A percentile compares a stretch with the other conserved stretches of the same genome.
Evolutionary conservation across 768 basidiomycete genomes (phyloP).

Genomic region (Leucosporidium yakuticum): DNA sequence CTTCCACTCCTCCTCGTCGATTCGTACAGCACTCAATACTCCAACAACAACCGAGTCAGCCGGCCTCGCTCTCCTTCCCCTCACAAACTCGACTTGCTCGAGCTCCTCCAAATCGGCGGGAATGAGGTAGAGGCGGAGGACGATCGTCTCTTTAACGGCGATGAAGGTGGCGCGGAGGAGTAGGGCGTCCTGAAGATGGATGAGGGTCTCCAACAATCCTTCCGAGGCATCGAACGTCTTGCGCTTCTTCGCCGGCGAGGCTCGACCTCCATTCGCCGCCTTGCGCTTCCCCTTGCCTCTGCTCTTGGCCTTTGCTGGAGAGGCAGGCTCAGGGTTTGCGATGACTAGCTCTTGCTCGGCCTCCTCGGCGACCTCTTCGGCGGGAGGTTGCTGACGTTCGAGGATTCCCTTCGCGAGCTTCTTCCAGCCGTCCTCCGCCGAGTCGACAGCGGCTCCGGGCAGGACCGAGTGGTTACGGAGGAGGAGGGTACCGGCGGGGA

Average conservation of each 20-base stretch:
- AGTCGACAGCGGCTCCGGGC: too few species aligned
- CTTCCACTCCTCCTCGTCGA: constrained; percentile 4
- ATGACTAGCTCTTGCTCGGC: too few species aligned
- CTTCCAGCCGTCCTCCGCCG: too few species aligned
- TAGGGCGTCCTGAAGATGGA: not conserved
- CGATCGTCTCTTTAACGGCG: not conserved
- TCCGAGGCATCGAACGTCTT: not conserved
- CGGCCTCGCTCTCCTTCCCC: not conserved
- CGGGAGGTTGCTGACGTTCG: too few species aligned
- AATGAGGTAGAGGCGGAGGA: constrained; percentile 27
- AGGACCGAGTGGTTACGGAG: too few species aligned
- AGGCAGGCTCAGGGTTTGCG: too few species aligned
- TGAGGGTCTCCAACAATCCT: constrained; percentile 4
- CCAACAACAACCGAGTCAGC: not conserved
- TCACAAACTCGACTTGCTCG: too few species aligned
- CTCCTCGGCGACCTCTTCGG: too few species aligned
- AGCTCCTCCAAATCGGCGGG: constrained; percentile 17
- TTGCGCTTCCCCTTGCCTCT: not conserved
- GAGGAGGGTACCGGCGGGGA: too few species aligned
- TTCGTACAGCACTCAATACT: not conserved
- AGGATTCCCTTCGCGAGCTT: too few species aligned
- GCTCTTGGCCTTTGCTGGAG: too few species aligned
- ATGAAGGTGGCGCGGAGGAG: constrained; percentile 1
- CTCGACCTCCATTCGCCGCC: not conserved
- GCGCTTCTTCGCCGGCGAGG: constrained; percentile 2